Evolutionary conservation across 192 early-diverging fungal genomes (phyloP).

Genomic region (Linnemannia schmuckeri): DNA sequence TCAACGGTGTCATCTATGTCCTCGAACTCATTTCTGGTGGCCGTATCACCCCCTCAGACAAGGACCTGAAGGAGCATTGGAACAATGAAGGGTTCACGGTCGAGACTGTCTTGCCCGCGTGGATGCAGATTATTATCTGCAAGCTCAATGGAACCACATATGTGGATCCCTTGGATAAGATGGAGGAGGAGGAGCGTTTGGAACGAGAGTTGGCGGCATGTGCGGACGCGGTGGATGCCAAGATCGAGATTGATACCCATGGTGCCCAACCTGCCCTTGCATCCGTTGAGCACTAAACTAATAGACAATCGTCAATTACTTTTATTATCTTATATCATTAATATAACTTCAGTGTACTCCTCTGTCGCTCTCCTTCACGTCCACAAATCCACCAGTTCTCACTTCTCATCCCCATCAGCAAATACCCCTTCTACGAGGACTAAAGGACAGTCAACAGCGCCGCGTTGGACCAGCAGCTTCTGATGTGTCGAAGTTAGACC

Average conservation of each 20-base stretch:
- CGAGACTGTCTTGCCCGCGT: slow-evolving; percentile 28
- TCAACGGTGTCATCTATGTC: slow-evolving; percentile 73
- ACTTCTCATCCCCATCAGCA: too few relatives aligned
- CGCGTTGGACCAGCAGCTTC: too few relatives aligned
- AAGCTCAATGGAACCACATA: slow-evolving; percentile 17
- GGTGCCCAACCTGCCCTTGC: neutral
- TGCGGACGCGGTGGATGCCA: slow-evolving; percentile 3
- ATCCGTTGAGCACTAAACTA: neutral
- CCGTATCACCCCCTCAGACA: slow-evolving; percentile 55
- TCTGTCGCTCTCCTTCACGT: too few relatives aligned
- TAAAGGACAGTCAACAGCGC: too few relatives aligned
- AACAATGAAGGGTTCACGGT: slow-evolving; percentile 15
- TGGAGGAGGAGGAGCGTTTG: slow-evolving; percentile 36
- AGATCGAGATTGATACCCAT: slow-evolving; percentile 15
- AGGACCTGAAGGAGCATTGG: slow-evolving; percentile 33
- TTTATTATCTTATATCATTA: neutral
- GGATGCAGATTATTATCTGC: slow-evolving; percentile 29
- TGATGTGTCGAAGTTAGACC: too few relatives aligned
- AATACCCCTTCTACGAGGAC: too few relatives aligned
- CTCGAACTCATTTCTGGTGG: slow-evolving; percentile 68
- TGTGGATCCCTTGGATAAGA: slow-evolving; percentile 19
- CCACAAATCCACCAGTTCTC: too few relatives aligned
- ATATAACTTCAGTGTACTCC: neutral
- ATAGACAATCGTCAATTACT: neutral
- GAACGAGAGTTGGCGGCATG: slow-evolving; percentile 18